Conservation (phyloP, 1,284 basidiomycete genomes). For the Moesziomyces sp. region DNA sequence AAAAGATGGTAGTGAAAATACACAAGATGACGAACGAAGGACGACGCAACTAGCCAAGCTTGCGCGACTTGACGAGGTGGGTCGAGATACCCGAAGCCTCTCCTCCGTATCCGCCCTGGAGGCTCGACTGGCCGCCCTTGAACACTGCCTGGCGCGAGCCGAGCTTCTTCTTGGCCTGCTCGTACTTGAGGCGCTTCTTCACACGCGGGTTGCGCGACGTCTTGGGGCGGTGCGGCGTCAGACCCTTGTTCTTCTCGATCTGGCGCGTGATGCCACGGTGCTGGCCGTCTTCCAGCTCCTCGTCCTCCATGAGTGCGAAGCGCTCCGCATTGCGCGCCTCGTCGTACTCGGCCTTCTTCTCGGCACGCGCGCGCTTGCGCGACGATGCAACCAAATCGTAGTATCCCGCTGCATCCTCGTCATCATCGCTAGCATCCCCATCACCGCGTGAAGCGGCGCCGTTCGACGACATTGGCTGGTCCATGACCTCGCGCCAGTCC, state of each 20-base stretch:
- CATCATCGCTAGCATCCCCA: constrained; percentile 25
- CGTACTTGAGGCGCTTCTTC: constrained; percentile 66
- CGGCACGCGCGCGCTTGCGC: constrained; percentile 47
- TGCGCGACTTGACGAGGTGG: constrained; percentile 64
- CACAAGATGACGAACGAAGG: background rate
- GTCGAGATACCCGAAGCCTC: constrained; percentile 65
- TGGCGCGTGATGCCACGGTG: constrained; percentile 63
- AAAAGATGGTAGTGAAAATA: background rate
- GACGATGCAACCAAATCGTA: constrained; percentile 61
- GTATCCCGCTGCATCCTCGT: constrained; percentile 60
- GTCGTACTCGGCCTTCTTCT: constrained; percentile 63
- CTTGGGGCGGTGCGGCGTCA: constrained; percentile 63
- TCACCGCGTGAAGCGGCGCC: constrained; percentile 16
- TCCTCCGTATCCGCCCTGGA: constrained; percentile 65
- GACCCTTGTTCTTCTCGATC: constrained; percentile 67
- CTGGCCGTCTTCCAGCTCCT: constrained; percentile 56
- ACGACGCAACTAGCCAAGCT: constrained; percentile 47
- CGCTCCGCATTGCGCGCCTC: constrained; percentile 53
- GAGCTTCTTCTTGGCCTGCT: constrained; percentile 66
- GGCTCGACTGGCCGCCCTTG: constrained; percentile 64
- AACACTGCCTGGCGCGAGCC: constrained; percentile 61
- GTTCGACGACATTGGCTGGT: constrained; percentile 20
- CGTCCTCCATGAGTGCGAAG: constrained; percentile 55
- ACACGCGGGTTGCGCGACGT: constrained; percentile 65
- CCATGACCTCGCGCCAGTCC: constrained; percentile 63